Base-by-base conservation (phyloP, 2,329 filamentous ascomycete species). In the Scortechinia acanthostroma region DNA sequence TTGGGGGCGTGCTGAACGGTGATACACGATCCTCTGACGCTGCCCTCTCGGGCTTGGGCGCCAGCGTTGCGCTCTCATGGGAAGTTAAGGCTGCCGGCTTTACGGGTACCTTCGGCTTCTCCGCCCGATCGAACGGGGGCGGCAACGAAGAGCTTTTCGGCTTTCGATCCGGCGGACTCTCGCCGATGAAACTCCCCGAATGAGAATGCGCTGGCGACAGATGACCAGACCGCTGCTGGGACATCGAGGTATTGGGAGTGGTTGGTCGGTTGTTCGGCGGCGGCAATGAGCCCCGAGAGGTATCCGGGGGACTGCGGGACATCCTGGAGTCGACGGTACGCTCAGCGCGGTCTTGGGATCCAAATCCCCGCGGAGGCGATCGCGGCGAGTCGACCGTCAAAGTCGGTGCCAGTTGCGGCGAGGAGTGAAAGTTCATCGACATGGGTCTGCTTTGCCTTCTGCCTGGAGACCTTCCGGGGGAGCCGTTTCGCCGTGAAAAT, bases 1-100 rank as follows among this genome's bases (percentile, higher is more conserved):
- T 83, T 0, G 91, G 89, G 16, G 90, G 90, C 25, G 89, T 95
- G 55, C 74, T 90, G 58, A 96, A 95, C 0, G 91, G 91, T 1
- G 91, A 95, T 0, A 81, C 58, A 55, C 69, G 65, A 49, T 69
- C 60, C 56, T 63, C 40, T 58, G 68, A 23, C 55, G 66, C 54
- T 37, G 51, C 63, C 55, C 51, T 60, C 49, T 52, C 46, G 33
- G 69, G 66, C 20, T 59, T 50, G 37, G 55, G 61, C 17, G 35
- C 35, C 35, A 40, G 35, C 10, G 35, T 10, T 6, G 6, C 20
- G 6, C 10, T 6, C 17, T 40, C 35, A 6, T 10, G 10, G 35
- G 6, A 19, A 10, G 35, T 6, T 17, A 40, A 17, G 10, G 6
- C 20, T 10, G 55, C 46, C 28, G 50, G 53, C 43, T 79, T 78